These are phyloP conservation scores for Stipa capillata DNA, from an alignment of 176 grass and related monocot species.

Conservation along the genomic window DNA sequence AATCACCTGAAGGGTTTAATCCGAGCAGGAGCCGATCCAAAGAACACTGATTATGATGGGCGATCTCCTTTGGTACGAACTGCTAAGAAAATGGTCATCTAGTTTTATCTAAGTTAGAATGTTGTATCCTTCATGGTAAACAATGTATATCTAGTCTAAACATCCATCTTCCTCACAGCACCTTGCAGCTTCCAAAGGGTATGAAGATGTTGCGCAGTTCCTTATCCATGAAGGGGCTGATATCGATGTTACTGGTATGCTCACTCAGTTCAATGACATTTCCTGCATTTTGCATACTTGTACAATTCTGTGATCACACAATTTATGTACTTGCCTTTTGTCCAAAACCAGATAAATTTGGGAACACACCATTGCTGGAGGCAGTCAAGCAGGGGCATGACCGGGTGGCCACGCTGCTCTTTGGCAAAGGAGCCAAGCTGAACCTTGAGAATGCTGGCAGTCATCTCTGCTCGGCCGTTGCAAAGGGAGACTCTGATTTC, in stretches of 20 bases:
- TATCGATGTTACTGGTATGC: conserved; percentile 60
- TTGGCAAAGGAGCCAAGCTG: conserved; percentile 52
- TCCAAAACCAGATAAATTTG: conserved; percentile 70
- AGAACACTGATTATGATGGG: conserved; percentile 84
- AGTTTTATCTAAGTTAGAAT: neutral
- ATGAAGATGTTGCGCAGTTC: conserved; percentile 69
- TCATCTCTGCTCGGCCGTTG: conserved; percentile 61
- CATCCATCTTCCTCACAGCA: conserved; percentile 41
- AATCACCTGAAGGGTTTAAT: conserved; percentile 66
- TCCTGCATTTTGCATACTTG: neutral
- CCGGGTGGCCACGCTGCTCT: conserved; percentile 58
- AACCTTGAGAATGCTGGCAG: conserved; percentile 58
- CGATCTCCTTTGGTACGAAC: conserved; percentile 74
- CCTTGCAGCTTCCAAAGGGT: conserved; percentile 67
- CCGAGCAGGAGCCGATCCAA: conserved; percentile 75
- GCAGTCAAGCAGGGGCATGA: conserved; percentile 70
- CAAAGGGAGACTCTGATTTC: conserved; percentile 72
- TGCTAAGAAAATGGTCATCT: neutral
- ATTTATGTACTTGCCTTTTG: neutral
- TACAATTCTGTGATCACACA: neutral
- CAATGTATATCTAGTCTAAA: neutral
- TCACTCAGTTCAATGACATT: neutral
- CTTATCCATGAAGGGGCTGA: conserved; percentile 64
- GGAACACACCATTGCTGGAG: conserved; percentile 81
- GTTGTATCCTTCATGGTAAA: neutral